Base-by-base conservation (phyloP, 2,329 filamentous ascomycete genomes). In the Aspergillus quadricinctus region DNA sequence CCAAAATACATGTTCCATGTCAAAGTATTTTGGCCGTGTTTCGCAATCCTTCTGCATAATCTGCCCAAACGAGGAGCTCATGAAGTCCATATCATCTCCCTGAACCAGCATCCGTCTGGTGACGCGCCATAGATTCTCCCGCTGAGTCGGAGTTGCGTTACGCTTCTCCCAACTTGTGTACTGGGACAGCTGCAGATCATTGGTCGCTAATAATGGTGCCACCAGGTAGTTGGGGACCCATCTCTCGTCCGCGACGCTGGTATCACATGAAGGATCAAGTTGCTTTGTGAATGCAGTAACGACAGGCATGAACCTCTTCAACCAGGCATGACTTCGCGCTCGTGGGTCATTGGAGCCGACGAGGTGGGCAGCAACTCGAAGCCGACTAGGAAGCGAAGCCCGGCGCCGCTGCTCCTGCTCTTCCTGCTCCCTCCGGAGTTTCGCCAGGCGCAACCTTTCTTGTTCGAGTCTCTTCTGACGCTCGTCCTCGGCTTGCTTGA, bases 1-100 rank as follows among this genome's bases (percentile, higher is more conserved):
- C 78, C 78, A 81, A 61, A 80, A 80, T 49, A 81, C 68, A 67
- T 77, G 77, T 55, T 78, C 73, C 76, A 80, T 77, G 28, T 70
- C 70, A 60, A 77, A 75, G 67, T 79, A 81, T 63, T 78, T 80
- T 27, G 74, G 75, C 51, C 70, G 66, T 25, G 75, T 76, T 62
- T 77, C 76, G 50, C 66, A 69, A 64, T 78, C 75, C 59, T 73
- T 68, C 56, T 72, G 67, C 59, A 72, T 72, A 46, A 76, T 68
- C 35, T 77, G 69, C 50, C 72, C 69, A 27, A 75, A 68, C 19
- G 70, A 72, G 10, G 72, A 72, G 49, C 67, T 68, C 54, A 72
- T 60, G 25, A 71, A 66, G 40, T 71, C 72, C 17, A 69, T 63
- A 29, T 75, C 72, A 52, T 75, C 75, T 23, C 72, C 72, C 54